A percentile compares a stretch with the other conserved stretches of the same genome.
These are phyloP conservation scores for Berberis thunbergii DNA, from an alignment of 164 flowering plant genomes.

Conservation along the genomic window DNA sequence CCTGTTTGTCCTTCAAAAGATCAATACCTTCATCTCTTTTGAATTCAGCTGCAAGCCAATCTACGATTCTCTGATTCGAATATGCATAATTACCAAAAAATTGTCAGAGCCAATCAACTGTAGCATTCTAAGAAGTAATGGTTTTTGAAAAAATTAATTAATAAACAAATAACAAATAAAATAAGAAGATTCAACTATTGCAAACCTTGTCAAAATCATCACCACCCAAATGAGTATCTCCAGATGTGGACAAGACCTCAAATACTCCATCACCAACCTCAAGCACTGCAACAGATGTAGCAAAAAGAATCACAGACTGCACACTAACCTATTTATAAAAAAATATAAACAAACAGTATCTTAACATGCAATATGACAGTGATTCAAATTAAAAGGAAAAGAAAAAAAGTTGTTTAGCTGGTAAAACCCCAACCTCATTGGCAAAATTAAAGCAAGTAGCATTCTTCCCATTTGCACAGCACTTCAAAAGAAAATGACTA, in stretches of 20 bases:
- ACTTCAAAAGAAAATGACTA: background rate
- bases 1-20: too few species aligned
- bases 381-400: too few species aligned
- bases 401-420: too few species aligned
- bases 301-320: background rate
- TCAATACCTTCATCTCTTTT: too few species aligned
- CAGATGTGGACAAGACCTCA: constrained; percentile 81
- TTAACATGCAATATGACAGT: too few species aligned
- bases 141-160: too few species aligned
- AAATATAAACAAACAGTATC: background rate
- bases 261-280: constrained; percentile 93
- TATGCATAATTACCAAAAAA: too few species aligned
- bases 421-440: too few species aligned
- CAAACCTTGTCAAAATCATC: constrained; percentile 86
- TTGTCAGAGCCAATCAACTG: background rate
- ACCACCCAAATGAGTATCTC: constrained; percentile 82
- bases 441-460: too few species aligned
- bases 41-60: too few species aligned
- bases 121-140: background rate
- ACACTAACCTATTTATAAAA: background rate
- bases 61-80: too few species aligned
- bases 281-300: constrained; percentile 43
- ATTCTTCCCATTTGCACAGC: background rate
- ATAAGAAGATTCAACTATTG: background rate
- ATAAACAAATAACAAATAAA: too few species aligned